These are phyloP conservation scores for Bacidia rubella DNA, from an alignment of 495 filamentous ascomycete species.

Conservation along the genomic window DNA sequence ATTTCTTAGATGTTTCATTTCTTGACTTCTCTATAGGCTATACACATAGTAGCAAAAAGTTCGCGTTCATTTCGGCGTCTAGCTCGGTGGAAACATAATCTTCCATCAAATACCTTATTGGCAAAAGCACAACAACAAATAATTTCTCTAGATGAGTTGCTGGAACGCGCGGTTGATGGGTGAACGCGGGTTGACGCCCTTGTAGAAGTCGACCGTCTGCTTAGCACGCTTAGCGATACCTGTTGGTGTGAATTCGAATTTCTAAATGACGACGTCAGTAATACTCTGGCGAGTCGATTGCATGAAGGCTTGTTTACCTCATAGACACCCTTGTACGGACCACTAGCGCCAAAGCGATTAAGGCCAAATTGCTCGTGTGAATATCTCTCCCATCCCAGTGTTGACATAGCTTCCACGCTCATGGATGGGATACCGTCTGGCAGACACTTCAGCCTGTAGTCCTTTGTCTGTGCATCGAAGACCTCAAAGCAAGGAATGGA, in stretches of 20 bases:
- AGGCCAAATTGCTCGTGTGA: constrained; percentile 98
- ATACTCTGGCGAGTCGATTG: background rate
- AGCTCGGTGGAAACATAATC: too few species aligned
- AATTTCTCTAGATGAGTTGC: constrained; percentile 75
- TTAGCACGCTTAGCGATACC: constrained; percentile 89
- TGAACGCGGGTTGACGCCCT: constrained; percentile 77
- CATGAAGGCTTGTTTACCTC: constrained; percentile 43
- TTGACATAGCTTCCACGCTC: constrained; percentile 89
- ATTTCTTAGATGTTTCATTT: too few species aligned
- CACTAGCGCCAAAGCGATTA: constrained; percentile 94
- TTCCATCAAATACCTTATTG: too few species aligned
- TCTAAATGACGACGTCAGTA: constrained; percentile 40
- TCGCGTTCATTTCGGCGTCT: too few species aligned
- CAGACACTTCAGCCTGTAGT: constrained; percentile 79
- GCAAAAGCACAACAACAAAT: too few species aligned
- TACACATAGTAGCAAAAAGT: too few species aligned
- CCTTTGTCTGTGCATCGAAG: constrained; percentile 87
- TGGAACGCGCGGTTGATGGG: constrained; percentile 89
- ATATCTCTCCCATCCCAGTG: constrained; percentile 94
- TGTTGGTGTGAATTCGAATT: constrained; percentile 97
- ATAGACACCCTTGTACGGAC: constrained; percentile 96
- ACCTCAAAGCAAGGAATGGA: constrained; percentile 96
- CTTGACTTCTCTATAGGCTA: too few species aligned
- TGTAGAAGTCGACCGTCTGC: constrained; percentile 91
- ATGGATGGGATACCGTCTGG: constrained; percentile 90